phyloP scores from a whole-genome alignment of 2,329 filamentous ascomycete species.

The Monilinia polystroma region DNA sequence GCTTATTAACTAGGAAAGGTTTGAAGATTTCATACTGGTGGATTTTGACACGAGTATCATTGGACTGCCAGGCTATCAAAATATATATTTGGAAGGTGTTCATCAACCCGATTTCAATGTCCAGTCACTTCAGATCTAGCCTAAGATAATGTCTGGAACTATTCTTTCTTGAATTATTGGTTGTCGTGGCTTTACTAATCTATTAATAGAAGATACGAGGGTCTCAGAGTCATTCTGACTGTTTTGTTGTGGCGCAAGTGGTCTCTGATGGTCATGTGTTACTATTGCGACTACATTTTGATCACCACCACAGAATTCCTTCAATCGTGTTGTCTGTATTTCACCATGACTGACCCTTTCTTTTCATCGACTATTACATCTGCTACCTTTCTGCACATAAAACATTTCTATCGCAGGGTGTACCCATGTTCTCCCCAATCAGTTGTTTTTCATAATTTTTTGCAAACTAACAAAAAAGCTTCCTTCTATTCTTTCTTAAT shows the following conservation, averaged over 20 bases:
- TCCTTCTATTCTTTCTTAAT: too few species aligned
- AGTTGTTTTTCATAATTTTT: neutral
- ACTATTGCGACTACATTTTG: neutral
- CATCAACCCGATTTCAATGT: conserved; percentile 30
- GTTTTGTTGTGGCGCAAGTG: conserved; percentile 3
- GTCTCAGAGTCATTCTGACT: neutral
- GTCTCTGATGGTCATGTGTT: neutral
- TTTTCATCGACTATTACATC: neutral
- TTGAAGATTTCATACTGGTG: conserved; percentile 48
- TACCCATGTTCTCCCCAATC: too few species aligned
- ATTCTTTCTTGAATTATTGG: neutral
- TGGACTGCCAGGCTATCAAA: conserved; percentile 53
- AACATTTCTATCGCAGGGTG: too few species aligned
- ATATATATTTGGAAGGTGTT: conserved; percentile 44
- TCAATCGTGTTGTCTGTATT: neutral
- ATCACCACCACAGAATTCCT: neutral
- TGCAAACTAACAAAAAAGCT: neutral
- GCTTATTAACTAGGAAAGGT: conserved; percentile 57
- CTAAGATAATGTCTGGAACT: conserved; percentile 20
- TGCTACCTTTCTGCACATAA: neutral
- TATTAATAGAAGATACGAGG: neutral
- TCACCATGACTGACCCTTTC: neutral
- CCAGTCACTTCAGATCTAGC: conserved; percentile 27
- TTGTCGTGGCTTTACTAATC: neutral
- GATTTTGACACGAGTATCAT: conserved; percentile 46